A percentile compares a stretch with the other conserved stretches of the same genome.
Evolutionary conservation across 768 basidiomycete species (phyloP).

Genomic region (Boletus rex-veris): DNA sequence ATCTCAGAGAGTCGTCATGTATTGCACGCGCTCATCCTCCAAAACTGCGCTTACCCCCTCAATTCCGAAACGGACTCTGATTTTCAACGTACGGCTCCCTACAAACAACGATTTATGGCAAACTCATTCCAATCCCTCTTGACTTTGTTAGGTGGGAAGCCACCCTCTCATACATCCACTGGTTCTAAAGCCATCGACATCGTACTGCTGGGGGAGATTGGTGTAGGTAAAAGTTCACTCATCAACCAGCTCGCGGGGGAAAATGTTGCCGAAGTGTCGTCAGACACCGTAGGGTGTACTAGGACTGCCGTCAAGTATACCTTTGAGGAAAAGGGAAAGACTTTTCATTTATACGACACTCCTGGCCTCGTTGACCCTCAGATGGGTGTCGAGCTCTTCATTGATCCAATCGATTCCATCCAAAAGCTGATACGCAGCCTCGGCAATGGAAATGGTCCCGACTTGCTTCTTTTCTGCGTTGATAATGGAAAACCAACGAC

Average conservation of each 20-base stretch:
- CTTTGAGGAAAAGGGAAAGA: slow-evolving; percentile 16
- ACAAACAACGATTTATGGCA: slow-evolving; percentile 8
- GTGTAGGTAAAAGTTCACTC: slow-evolving; percentile 41
- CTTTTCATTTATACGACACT: slow-evolving; percentile 33
- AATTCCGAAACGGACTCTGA: not conserved
- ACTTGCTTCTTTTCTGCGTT: slow-evolving; percentile 32
- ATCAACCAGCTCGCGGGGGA: slow-evolving; percentile 36
- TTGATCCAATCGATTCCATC: slow-evolving; percentile 22
- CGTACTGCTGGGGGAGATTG: slow-evolving; percentile 35
- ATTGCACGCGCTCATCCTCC: slow-evolving; percentile 16
- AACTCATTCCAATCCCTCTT: slow-evolving; percentile 15
- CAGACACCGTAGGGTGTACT: slow-evolving; percentile 34
- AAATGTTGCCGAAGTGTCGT: slow-evolving; percentile 29
- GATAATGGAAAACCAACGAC: slow-evolving; percentile 24
- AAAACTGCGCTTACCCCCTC: not conserved
- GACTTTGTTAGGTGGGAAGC: not conserved
- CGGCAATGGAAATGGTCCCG: slow-evolving; percentile 23
- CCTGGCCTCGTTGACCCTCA: slow-evolving; percentile 31
- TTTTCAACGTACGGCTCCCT: not conserved
- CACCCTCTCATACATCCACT: not conserved
- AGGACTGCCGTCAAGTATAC: slow-evolving; percentile 22
- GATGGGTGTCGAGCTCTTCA: slow-evolving; percentile 15
- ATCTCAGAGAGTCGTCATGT: slow-evolving; percentile 7
- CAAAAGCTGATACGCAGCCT: slow-evolving; percentile 33
- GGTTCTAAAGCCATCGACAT: slow-evolving; percentile 22